phyloP scores from a whole-genome alignment of 176 grass and related monocot genomes.

The Stipa capillata region DNA sequence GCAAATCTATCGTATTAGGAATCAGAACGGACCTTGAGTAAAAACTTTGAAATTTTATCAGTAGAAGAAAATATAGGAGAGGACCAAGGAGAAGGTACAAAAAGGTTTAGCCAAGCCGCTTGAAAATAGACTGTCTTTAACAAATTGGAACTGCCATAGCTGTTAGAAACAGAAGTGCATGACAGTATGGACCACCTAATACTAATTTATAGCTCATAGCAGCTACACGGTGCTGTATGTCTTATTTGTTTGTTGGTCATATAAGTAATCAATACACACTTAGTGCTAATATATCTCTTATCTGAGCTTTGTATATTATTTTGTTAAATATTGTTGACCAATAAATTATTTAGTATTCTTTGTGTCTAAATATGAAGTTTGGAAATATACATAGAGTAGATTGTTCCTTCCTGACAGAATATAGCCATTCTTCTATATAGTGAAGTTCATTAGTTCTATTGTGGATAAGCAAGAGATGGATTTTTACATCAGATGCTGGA shows the following conservation, averaged over 20 bases:
- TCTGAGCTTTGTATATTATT: not conserved
- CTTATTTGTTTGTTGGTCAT: not conserved
- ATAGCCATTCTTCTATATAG: not conserved
- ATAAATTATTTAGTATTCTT: not conserved
- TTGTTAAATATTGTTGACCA: not conserved
- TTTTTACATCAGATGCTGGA: too few species aligned
- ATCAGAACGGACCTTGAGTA: not conserved
- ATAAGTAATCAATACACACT: not conserved
- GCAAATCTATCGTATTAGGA: not conserved
- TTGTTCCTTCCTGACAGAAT: not conserved
- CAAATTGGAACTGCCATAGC: not conserved
- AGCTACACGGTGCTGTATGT: not conserved
- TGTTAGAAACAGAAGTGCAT: not conserved
- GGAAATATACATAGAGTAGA: not conserved
- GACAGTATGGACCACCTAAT: not conserved
- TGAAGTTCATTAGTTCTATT: not conserved
- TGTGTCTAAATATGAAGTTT: not conserved
- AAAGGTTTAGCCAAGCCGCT: not conserved
- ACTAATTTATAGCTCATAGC: not conserved
- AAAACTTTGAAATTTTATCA: not conserved
- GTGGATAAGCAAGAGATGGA: not conserved
- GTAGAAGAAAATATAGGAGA: not conserved
- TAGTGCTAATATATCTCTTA: not conserved
- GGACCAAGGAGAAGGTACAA: not conserved
- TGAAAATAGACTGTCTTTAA: not conserved